Percentiles rank a stretch among this genome's conserved stretches.
Evolutionary conservation across 371 early-diverging fungal species (phyloP).

Genomic region (Scutellospora calospora): DNA sequence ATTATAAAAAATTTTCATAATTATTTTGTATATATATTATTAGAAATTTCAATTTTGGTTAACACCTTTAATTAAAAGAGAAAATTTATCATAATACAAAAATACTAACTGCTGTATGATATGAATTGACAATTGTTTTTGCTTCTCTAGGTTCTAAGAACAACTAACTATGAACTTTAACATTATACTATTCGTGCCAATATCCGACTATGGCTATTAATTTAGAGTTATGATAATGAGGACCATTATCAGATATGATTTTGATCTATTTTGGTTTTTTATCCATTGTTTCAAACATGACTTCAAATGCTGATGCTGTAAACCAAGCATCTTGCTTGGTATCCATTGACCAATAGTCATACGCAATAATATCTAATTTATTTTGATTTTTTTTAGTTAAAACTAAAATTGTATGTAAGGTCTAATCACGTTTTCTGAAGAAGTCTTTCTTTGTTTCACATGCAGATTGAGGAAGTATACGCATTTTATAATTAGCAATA

Average conservation of each 20-base stretch:
- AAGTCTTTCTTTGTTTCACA: slow-evolving; percentile 1
- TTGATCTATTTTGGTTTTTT: background rate
- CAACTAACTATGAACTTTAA: background rate
- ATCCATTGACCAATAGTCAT: background rate
- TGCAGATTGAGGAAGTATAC: background rate
- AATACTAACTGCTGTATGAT: background rate
- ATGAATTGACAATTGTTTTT: background rate
- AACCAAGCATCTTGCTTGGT: slow-evolving; percentile 6
- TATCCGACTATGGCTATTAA: background rate
- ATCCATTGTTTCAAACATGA: background rate
- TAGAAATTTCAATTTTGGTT: no score
- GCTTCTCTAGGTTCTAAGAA: slow-evolving; percentile 1
- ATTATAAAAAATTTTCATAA: no score
- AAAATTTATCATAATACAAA: no score
- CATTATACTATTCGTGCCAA: background rate
- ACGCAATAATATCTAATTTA: slow-evolving; percentile 1
- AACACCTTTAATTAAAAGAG: no score
- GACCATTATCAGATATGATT: background rate
- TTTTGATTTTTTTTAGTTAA: background rate
- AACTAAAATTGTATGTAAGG: slow-evolving; percentile 15
- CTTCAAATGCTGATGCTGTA: background rate
- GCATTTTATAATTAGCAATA: background rate
- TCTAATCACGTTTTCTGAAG: slow-evolving; percentile 3
- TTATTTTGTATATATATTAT: no score
- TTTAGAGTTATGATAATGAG: background rate